phyloP scores from a whole-genome alignment of 1,284 basidiomycete species.

The Tylopilus sp. region DNA sequence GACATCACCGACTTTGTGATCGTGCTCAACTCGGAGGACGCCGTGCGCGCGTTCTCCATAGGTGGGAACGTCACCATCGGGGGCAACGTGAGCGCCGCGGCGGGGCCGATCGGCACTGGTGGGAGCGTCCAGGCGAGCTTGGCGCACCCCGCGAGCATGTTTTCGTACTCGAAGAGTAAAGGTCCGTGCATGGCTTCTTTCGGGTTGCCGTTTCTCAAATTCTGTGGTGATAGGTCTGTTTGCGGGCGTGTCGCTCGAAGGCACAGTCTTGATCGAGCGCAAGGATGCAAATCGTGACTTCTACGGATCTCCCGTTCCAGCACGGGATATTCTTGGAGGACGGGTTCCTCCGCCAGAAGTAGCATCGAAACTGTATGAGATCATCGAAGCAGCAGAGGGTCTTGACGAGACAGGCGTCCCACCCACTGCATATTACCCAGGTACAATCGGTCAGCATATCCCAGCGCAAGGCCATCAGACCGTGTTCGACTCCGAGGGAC shows the following conservation, averaged over 20 bases:
- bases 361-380: slow-evolving; percentile 89
- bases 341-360: slow-evolving; percentile 96
- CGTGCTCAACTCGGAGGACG: slow-evolving; percentile 95
- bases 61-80: slow-evolving; percentile 97
- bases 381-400: slow-evolving; percentile 87
- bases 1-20: slow-evolving; percentile 86
- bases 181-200: slow-evolving; percentile 42
- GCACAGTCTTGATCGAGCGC: slow-evolving; percentile 91
- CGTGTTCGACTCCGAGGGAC: slow-evolving; percentile 66
- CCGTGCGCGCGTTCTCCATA: slow-evolving; percentile 90
- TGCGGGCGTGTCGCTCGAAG: slow-evolving; percentile 92
- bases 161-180: slow-evolving; percentile 94
- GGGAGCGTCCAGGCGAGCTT: slow-evolving; percentile 86
- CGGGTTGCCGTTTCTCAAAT: background rate
- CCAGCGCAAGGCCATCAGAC: slow-evolving; percentile 50
- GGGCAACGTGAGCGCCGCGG: slow-evolving; percentile 78
- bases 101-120: slow-evolving; percentile 94
- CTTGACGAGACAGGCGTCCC: slow-evolving; percentile 78
- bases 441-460: slow-evolving; percentile 57
- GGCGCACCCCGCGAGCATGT: slow-evolving; percentile 94
- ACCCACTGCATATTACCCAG: slow-evolving; percentile 77
- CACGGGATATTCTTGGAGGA: slow-evolving; percentile 85
- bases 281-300: slow-evolving; percentile 94
- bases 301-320: slow-evolving; percentile 90
- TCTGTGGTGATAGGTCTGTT: slow-evolving; percentile 70